Base-by-base conservation (phyloP, 2,329 filamentous ascomycete species). In the Escovopsis sp. region DNA sequence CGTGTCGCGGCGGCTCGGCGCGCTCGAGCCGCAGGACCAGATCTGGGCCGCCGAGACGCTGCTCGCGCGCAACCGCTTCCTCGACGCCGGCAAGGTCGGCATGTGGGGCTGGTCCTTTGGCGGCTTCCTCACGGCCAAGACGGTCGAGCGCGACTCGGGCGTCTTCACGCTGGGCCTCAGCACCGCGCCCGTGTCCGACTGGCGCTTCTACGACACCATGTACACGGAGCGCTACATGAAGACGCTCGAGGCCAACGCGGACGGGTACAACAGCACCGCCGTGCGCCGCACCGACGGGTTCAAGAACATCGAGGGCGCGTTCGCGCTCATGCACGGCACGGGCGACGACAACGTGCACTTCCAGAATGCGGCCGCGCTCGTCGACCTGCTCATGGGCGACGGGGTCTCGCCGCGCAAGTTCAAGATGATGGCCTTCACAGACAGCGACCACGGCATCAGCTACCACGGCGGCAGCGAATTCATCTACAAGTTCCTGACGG, bases 171-270 rank as follows among this genome's bases (percentile, higher is more conserved):
- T 78, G 7, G 79, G 69, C 0, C 58, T 82, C 9, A 76, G 80
- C 50, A 77, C 75, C 0, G 79, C 79, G 0, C 79, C 79, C 0
- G 77, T 83, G 0, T 68, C 67, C 2, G 80, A 84, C 59, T 83
- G 77, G 75, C 70, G 77, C 2, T 76, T 83, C 61, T 84, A 84
- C 57, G 78, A 84, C 56, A 72, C 68, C 43, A 73, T 83, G 65
- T 84, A 82, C 56, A 82, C 80, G 0, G 80, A 84, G 57, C 70
- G 80, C 10, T 84, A 81, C 61, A 83, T 84, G 79, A 81, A 82
- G 60, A 73, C 67, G 1, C 66, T 70, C 2, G 59, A 63, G 3
- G 59, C 61, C 35, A 83, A 83, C 52, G 61, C 59, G 0, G 71
- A 59, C 0, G 78, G 77, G 28, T 84, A 84, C 60, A 69, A 71